A percentile compares a stretch with the other conserved stretches of the same genome.
phyloP scores from a whole-genome alignment of 2,329 filamentous ascomycete species.

The Stromatinia cepivora region DNA sequence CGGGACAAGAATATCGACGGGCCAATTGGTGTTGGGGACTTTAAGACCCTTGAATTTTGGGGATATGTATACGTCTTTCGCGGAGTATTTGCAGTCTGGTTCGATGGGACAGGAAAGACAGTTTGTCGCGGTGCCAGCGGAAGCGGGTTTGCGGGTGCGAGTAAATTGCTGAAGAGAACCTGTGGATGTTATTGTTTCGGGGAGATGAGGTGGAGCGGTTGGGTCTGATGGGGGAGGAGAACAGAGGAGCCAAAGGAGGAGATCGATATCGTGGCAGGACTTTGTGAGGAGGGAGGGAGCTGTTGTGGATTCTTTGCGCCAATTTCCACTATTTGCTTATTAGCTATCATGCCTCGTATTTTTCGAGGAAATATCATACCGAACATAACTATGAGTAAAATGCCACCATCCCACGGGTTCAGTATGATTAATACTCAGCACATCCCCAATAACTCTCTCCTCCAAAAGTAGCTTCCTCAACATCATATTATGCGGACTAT shows the following conservation, averaged over 20 bases:
- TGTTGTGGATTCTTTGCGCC: slow-evolving; percentile 76
- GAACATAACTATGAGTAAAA: slow-evolving; percentile 85
- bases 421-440: slow-evolving; percentile 84
- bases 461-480: slow-evolving; percentile 76
- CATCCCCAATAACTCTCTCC: slow-evolving; percentile 76
- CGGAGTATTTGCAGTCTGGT: slow-evolving; percentile 77
- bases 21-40: slow-evolving; percentile 72
- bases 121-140: slow-evolving; percentile 78
- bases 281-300: slow-evolving; percentile 87
- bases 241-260: slow-evolving; percentile 87
- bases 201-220: slow-evolving; percentile 30
- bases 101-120: slow-evolving; percentile 80
- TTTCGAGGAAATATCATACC: slow-evolving; percentile 43
- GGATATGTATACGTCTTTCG: slow-evolving; percentile 65
- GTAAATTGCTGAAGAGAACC: slow-evolving; percentile 80
- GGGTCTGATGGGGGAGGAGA: slow-evolving; percentile 49
- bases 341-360: neutral
- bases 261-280: slow-evolving; percentile 93
- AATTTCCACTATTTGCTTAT: slow-evolving; percentile 68
- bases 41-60: slow-evolving; percentile 57
- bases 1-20: slow-evolving; percentile 83
- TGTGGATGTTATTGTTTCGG: slow-evolving; percentile 70
- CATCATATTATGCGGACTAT: slow-evolving; percentile 88
- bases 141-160: slow-evolving; percentile 69
- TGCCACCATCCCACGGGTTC: slow-evolving; percentile 98